Evolutionary conservation across 768 basidiomycete species (phyloP).

Genomic region (Guyanaporus albipodus): DNA sequence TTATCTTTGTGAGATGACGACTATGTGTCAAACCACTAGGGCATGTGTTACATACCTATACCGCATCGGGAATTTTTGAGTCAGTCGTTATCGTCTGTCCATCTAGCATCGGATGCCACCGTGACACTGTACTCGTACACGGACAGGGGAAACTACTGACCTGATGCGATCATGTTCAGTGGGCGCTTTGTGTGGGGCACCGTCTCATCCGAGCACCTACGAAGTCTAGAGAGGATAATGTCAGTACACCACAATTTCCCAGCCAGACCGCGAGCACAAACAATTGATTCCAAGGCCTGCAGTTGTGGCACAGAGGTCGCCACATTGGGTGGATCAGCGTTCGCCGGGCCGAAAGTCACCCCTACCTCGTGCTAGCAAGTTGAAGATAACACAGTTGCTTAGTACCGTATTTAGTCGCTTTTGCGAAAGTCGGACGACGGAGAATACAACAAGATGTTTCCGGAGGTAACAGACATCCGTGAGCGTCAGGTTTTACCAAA

Average conservation of each 20-base stretch:
- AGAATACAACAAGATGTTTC: too few relatives aligned
- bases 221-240: background rate
- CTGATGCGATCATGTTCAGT: too few relatives aligned
- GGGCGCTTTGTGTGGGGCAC: background rate
- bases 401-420: too few relatives aligned
- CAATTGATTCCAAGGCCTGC: constrained; percentile 2
- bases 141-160: too few relatives aligned
- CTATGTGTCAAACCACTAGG: background rate
- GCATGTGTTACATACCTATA: background rate
- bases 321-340: background rate
- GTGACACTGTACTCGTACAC: too few relatives aligned
- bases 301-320: constrained; percentile 5
- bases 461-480: too few relatives aligned
- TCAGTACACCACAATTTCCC: background rate
- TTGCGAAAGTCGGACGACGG: too few relatives aligned
- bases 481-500: too few relatives aligned
- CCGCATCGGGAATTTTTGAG: background rate
- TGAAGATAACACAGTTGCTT: too few relatives aligned
- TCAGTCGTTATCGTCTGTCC: background rate
- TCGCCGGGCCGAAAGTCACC: too few relatives aligned
- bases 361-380: too few relatives aligned
- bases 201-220: background rate
- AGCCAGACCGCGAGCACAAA: background rate
- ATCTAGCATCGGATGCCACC: background rate
- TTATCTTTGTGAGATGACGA: background rate